Evolutionary conservation across 768 basidiomycete genomes (phyloP), one percentile per base, ranked within the genome.

Genomic region (Imleria badia): DNA sequence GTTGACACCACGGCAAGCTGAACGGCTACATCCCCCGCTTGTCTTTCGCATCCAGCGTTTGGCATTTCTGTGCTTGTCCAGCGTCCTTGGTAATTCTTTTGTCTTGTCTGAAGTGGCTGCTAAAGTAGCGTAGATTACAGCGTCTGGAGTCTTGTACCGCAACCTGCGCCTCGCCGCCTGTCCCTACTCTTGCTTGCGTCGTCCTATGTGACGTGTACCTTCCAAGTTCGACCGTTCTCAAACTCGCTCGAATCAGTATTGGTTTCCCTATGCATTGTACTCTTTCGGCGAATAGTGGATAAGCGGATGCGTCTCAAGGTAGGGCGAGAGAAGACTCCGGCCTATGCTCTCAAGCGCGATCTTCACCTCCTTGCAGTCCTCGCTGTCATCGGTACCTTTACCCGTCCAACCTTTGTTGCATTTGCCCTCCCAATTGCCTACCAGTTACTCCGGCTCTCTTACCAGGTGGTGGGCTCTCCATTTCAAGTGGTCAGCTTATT

Each of bases 151-250:
- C 59, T 76, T 14, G 41, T 69, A 19, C 44, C 66, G 5, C 22
- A 30, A 7, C 64, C 64, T 12, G 51, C 45, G 29, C 13, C 49
- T 48, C 62, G 64, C 20, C 65, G 55, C 17, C 36, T 67, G 35
- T 59, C 57, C 36, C 47, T 66, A 14, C 51, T 73, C 17, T 60
- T 75, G 14, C 55, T 76, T 15, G 70, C 66, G 0, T 74, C 74
- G 11, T 75, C 74, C 22, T 64, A 76, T 40, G 69, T 74, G 43
- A 63, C 66, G 31, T 63, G 66, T 38, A 74, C 73, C 4, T 73
- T 74, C 44, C 75, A 76, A 46, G 52, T 74, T 41, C 65, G 75
- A 36, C 73, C 75, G 2, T 76, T 76, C 54, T 74, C 74, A 19
- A 76, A 75, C 44, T 68, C 73, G 4, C 52, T 73, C 3, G 75